Conservation (phyloP, 768 basidiomycete species). For the Amanita inopinata region DNA sequence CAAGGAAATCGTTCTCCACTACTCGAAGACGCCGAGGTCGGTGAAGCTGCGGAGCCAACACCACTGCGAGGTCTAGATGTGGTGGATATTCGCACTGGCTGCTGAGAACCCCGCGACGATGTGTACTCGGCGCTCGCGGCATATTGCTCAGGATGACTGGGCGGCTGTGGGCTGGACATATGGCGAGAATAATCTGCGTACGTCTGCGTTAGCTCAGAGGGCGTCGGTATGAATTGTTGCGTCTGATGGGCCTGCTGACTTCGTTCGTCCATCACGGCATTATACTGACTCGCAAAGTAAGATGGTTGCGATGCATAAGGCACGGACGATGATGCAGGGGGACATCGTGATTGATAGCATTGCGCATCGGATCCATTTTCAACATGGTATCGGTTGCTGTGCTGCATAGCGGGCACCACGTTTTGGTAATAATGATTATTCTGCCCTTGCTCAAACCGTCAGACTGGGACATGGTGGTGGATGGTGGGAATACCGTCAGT, state of each 20-base stretch:
- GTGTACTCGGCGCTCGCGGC: conserved; percentile 13
- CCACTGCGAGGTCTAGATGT: conserved; percentile 31
- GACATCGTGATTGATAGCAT: conserved; percentile 16
- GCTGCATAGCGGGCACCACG: conserved; percentile 12
- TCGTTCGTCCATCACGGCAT: conserved; percentile 8
- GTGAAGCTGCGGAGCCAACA: conserved; percentile 21
- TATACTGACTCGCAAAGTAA: conserved; percentile 16
- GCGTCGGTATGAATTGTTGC: conserved; percentile 38
- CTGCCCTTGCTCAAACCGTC: neutral
- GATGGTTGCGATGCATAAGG: conserved; percentile 15
- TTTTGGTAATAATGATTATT: conserved; percentile 3
- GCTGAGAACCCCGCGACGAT: conserved; percentile 16
- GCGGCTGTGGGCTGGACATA: neutral
- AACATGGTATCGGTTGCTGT: conserved; percentile 10
- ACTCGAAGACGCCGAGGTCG: conserved; percentile 28
- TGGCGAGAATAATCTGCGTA: conserved; percentile 21
- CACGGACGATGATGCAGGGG: conserved; percentile 17
- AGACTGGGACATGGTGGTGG: neutral
- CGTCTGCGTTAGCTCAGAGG: conserved; percentile 29
- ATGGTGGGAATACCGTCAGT: conserved; percentile 11
- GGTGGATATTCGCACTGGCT: conserved; percentile 29
- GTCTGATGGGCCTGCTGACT: conserved; percentile 17
- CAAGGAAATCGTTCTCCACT: conserved; percentile 60
- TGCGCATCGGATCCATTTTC: conserved; percentile 13
- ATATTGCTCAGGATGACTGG: conserved; percentile 2